Evolutionary conservation across 1,284 basidiomycete species (phyloP).

Genomic region (Cutaneotrichosporon cavernicola): DNA sequence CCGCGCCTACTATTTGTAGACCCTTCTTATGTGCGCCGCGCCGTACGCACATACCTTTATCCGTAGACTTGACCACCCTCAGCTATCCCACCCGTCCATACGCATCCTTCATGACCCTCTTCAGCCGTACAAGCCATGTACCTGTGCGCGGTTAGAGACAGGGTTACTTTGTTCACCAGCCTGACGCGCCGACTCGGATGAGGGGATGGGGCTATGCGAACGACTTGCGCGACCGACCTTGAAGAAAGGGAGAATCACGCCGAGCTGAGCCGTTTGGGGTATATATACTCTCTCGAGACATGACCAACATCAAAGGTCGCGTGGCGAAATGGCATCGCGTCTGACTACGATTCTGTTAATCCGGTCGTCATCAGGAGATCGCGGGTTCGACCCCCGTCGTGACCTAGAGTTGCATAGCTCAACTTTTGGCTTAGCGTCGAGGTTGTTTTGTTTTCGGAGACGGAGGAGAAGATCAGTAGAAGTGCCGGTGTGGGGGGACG

Average conservation of each 20-base stretch:
- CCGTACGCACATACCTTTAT: neutral
- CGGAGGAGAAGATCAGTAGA: neutral
- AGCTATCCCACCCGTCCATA: neutral
- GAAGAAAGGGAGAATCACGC: too few relatives aligned
- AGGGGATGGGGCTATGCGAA: too few relatives aligned
- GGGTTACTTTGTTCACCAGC: too few relatives aligned
- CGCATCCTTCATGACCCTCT: neutral
- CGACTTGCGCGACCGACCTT: too few relatives aligned
- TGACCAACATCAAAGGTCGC: neutral
- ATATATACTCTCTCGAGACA: neutral
- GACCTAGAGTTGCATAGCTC: neutral
- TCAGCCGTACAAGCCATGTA: neutral
- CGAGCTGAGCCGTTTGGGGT: neutral
- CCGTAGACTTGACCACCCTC: slow-evolving; percentile 9
- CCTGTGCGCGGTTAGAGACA: neutral
- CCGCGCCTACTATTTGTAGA: neutral
- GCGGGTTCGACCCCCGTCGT: slow-evolving; percentile 3
- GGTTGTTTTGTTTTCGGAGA: neutral
- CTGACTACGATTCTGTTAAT: neutral
- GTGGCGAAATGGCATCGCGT: slow-evolving; percentile 3
- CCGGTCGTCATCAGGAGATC: neutral
- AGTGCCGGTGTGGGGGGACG: neutral
- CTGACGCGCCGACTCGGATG: too few relatives aligned
- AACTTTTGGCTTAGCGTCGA: neutral
- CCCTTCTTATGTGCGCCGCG: neutral